Conservation (phyloP, 495 filamentous ascomycete species). For the Copromyces sp. region DNA sequence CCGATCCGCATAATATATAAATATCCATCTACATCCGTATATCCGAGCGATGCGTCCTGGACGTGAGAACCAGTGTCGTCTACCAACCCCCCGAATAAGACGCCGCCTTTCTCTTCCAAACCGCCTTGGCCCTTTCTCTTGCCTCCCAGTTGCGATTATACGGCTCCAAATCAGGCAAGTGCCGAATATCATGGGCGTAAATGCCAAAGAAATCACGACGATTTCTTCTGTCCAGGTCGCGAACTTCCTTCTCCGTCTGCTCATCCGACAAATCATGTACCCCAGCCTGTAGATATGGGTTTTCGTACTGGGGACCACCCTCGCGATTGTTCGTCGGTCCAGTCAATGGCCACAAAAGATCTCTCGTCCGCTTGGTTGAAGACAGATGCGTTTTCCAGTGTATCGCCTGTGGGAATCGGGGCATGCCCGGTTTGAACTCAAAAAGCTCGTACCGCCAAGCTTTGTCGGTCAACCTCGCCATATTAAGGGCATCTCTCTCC, state of each 20-base stretch:
- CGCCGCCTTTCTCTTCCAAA: background rate
- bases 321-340: slow-evolving; percentile 3
- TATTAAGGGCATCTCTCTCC: background rate
- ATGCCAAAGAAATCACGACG: background rate
- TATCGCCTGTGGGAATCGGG: background rate
- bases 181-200: background rate
- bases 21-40: background rate
- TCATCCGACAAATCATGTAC: background rate
- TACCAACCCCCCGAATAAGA: background rate
- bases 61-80: background rate
- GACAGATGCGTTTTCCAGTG: background rate
- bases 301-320: slow-evolving; percentile 10
- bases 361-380: background rate
- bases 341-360: background rate
- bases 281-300: slow-evolving; percentile 1
- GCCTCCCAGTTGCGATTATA: background rate
- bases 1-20: background rate
- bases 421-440: background rate
- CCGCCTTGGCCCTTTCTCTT: background rate
- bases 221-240: background rate
- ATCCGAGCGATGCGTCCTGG: background rate
- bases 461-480: background rate
- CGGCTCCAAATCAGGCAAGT: background rate
- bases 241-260: background rate
- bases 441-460: background rate